A percentile compares a stretch with the other conserved stretches of the same genome.
phyloP scores from a whole-genome alignment of 345 rosid genomes.

The Lepidium sativum region DNA sequence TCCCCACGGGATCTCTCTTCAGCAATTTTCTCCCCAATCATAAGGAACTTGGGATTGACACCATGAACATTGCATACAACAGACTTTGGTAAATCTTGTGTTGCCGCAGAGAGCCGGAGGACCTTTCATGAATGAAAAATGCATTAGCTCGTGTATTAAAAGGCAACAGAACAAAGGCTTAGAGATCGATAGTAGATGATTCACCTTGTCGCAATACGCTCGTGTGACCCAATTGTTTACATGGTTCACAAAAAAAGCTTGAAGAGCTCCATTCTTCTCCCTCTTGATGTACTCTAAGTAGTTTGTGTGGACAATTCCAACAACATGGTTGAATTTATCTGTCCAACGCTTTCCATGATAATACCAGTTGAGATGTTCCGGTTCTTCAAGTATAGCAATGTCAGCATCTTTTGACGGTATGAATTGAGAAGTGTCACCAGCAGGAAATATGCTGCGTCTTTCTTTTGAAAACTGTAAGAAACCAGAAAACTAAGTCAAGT shows the following conservation, averaged over 20 bases:
- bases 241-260: conserved; percentile 91
- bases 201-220: conserved; percentile 88
- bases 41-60: conserved; percentile 86
- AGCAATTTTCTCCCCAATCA: conserved; percentile 80
- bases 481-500: conserved; percentile 4
- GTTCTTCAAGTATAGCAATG: conserved; percentile 91
- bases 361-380: conserved; percentile 97
- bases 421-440: conserved; percentile 93
- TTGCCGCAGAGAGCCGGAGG: conserved; percentile 95
- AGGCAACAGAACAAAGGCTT: not conserved
- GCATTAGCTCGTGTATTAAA: not conserved
- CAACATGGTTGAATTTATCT: conserved; percentile 89
- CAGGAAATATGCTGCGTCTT: conserved; percentile 91
- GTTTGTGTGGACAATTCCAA: conserved; percentile 95
- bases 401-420: conserved; percentile 86
- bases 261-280: conserved; percentile 88
- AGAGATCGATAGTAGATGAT: not conserved
- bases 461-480: conserved; percentile 68
- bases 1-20: conserved; percentile 82
- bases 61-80: conserved; percentile 95
- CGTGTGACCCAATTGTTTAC: conserved; percentile 85
- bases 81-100: conserved; percentile 89
- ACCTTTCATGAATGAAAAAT: conserved; percentile 36
- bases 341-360: conserved; percentile 98
- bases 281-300: conserved; percentile 97